Percentiles rank a stretch among this genome's conserved stretches.
Evolutionary conservation across 2,329 filamentous ascomycete genomes (phyloP).

Genomic region (Pestalotiopsis sp.): DNA sequence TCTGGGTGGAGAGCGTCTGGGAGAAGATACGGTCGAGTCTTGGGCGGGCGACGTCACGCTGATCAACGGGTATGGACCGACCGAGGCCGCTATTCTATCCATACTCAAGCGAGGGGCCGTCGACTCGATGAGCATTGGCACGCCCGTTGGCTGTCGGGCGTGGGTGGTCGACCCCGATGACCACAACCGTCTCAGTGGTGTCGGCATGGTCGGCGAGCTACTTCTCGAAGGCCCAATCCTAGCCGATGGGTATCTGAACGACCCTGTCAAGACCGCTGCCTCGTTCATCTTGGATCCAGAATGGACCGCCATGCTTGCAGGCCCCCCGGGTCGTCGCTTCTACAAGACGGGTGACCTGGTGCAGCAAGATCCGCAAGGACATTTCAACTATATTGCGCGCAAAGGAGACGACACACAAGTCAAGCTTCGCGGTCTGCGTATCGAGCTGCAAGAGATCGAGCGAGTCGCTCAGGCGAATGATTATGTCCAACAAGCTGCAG

Average conservation of each 20-base stretch:
- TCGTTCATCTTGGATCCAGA: background rate
- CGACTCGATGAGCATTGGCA: background rate
- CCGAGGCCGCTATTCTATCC: background rate
- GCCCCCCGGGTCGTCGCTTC: background rate
- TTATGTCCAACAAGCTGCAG: background rate
- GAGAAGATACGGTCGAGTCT: background rate
- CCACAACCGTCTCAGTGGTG: background rate
- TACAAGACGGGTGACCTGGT: conserved; percentile 4
- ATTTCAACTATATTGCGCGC: background rate
- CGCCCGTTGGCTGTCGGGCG: background rate
- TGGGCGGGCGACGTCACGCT: background rate
- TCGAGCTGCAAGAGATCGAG: background rate
- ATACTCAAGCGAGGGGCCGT: background rate
- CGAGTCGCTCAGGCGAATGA: background rate
- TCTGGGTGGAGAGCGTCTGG: background rate
- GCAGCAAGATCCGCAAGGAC: background rate
- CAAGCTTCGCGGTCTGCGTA: background rate
- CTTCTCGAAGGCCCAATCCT: background rate
- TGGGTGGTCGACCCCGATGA: background rate
- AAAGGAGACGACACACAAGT: background rate
- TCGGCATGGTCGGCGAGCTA: conserved; percentile 2
- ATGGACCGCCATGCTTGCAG: background rate
- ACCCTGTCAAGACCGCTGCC: background rate
- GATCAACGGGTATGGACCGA: background rate
- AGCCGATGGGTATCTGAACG: background rate